Base-by-base conservation (phyloP, 805 yeast genomes). In the Zygosaccharomyces kombuchaensis region DNA sequence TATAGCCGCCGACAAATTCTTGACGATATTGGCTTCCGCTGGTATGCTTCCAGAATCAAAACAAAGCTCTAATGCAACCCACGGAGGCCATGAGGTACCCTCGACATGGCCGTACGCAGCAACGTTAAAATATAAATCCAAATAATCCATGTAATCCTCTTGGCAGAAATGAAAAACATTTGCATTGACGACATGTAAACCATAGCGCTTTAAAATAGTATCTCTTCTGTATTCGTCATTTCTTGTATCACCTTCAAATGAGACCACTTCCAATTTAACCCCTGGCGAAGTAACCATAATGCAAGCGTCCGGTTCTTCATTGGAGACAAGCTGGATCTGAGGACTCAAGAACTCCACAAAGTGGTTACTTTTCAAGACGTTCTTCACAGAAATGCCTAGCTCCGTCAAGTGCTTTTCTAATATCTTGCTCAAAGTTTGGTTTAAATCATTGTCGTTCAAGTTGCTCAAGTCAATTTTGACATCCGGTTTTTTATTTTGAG, bases 81-180 rank as follows among this genome's bases (percentile, higher is more conserved):
- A 90, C 0, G 96, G 95, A 2, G 96, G 96, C 97, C 96, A 90
- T 14, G 69, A 68, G 3, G 65, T 46, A 4, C 51, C 52, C 6
- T 51, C 47, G 5, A 57, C 63, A 2, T 85, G 76, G 1, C 96
- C 93, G 65, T 87, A 89, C 2, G 76, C 68, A 9, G 66, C 64
- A 9, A 68, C 65, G 35, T 76, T 74, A 54, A 76, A 73, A 26
- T 73, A 70, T 8, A 73, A 56, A 41, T 71, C 72, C 4, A 73
- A 69, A 17, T 71, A 62, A 22, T 64, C 56, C 16, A 64, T 57
- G 32, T 73, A 67, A 17, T 78, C 80, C 5, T 71, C 71, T 52
- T 78, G 77, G 37, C 77, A 71, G 40, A 90, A 71, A 4, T 84
- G 80, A 58, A 83, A 84, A 16, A 87, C 77, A 57, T 82, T 85